Percentiles rank a stretch among this genome's conserved stretches.
phyloP scores from a whole-genome alignment of 331 rosid species.

The Spiraea crenata region DNA sequence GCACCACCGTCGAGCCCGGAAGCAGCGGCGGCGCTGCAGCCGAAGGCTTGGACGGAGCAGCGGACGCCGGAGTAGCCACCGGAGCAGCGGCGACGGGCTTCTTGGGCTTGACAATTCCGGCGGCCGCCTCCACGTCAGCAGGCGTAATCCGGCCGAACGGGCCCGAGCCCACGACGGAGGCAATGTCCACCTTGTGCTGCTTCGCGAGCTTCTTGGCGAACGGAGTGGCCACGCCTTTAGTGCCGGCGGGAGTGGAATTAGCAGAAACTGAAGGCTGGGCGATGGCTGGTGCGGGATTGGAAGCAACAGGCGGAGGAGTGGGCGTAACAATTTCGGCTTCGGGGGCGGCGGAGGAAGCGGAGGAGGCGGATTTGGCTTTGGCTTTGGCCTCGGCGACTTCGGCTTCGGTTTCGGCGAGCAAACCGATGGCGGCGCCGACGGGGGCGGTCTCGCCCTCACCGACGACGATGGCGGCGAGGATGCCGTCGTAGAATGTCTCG shows the following conservation, averaged over 20 bases:
- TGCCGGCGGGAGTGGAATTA: conserved; percentile 45
- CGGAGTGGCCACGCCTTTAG: conserved; percentile 65
- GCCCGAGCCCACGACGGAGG: conserved; percentile 67
- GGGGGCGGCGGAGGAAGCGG: conserved; percentile 38
- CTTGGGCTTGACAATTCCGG: conserved; percentile 47
- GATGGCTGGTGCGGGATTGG: conserved; percentile 50
- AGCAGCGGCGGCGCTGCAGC: conserved; percentile 42
- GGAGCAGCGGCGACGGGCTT: conserved; percentile 25
- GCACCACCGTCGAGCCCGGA: conserved; percentile 82
- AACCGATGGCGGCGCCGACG: conserved; percentile 88
- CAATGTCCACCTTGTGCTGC: conserved; percentile 77
- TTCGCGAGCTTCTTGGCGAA: conserved; percentile 90
- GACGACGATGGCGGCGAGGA: conserved; percentile 84
- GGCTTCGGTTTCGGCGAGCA: conserved; percentile 70
- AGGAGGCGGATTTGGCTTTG: conserved; percentile 36
- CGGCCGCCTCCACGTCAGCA: conserved; percentile 52
- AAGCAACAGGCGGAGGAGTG: conserved; percentile 37
- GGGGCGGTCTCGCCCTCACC: conserved; percentile 82
- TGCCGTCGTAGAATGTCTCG: conserved; percentile 90
- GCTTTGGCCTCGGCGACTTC: conserved; percentile 74
- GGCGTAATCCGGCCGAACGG: conserved; percentile 67
- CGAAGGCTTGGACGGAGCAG: conserved; percentile 42
- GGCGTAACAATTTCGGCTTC: conserved; percentile 27
- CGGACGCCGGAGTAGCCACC: conserved; percentile 24
- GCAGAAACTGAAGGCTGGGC: conserved; percentile 47